These are phyloP conservation scores for Microdochium paspali DNA, from an alignment of 2,329 filamentous ascomycete species.

Conservation along the genomic window DNA sequence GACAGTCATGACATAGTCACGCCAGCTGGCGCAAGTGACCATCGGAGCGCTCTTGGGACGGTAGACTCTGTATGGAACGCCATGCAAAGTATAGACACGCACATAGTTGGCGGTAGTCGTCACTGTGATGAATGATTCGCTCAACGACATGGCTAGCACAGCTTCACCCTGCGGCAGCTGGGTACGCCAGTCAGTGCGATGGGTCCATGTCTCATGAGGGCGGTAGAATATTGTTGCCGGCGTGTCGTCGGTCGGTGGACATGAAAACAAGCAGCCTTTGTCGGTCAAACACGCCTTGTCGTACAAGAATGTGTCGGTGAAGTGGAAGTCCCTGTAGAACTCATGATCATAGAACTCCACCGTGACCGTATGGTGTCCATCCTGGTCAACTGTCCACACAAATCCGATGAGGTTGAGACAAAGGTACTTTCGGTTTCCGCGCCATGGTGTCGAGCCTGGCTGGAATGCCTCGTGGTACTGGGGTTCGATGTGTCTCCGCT, in stretches of 20 bases:
- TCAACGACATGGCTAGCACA: slow-evolving; percentile 80
- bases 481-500: slow-evolving; percentile 46
- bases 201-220: slow-evolving; percentile 94
- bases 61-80: slow-evolving; percentile 80
- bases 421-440: slow-evolving; percentile 85
- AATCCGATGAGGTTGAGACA: slow-evolving; percentile 90
- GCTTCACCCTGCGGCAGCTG: slow-evolving; percentile 80
- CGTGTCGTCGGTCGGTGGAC: slow-evolving; percentile 54
- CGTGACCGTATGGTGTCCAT: slow-evolving; percentile 85
- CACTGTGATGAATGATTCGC: slow-evolving; percentile 82
- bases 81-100: slow-evolving; percentile 86
- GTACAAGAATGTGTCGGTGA: slow-evolving; percentile 91
- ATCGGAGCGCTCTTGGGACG: slow-evolving; percentile 83
- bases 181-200: slow-evolving; percentile 82
- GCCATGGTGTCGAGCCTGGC: slow-evolving; percentile 90
- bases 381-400: slow-evolving; percentile 95
- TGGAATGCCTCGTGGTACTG: slow-evolving; percentile 80
- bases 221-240: slow-evolving; percentile 89
- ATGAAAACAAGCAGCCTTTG: slow-evolving; percentile 77
- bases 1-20: slow-evolving; percentile 92
- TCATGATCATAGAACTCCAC: slow-evolving; percentile 97
- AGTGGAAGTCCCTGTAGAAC: slow-evolving; percentile 88
- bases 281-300: slow-evolving; percentile 92
- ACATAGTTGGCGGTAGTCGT: slow-evolving; percentile 84
- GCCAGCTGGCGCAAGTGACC: slow-evolving; percentile 88